Conservation (phyloP, 164 flowering plant species). For the Berberis vulgaris region DNA sequence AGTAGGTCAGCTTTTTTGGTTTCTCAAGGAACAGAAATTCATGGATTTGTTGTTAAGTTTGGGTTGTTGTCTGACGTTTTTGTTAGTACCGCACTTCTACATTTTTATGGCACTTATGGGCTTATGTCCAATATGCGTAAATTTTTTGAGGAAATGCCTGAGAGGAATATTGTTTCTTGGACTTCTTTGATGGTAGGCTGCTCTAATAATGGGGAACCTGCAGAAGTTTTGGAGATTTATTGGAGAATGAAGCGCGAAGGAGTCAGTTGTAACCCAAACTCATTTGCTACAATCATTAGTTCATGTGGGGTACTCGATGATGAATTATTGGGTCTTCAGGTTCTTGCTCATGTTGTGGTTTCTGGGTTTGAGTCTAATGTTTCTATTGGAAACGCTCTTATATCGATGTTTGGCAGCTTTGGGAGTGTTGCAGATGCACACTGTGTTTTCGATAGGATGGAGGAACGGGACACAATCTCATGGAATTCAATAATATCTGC, state of each 20-base stretch:
- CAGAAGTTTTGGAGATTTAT: constrained; percentile 37
- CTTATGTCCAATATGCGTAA: constrained; percentile 19
- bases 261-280: constrained; percentile 42
- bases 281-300: constrained; percentile 47
- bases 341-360: constrained; percentile 54
- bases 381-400: constrained; percentile 62
- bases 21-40: constrained; percentile 50
- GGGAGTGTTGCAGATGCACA: constrained; percentile 34
- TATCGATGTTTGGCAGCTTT: constrained; percentile 60
- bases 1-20: constrained; percentile 33
- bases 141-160: constrained; percentile 32
- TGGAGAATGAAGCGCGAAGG: constrained; percentile 44
- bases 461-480: constrained; percentile 61
- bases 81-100: constrained; percentile 63
- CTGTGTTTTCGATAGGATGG: constrained; percentile 45
- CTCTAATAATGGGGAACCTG: constrained; percentile 28
- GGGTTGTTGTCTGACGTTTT: constrained; percentile 59
- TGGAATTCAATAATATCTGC: constrained; percentile 81
- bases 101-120: constrained; percentile 62
- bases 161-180: constrained; percentile 69
- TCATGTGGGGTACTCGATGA: constrained; percentile 50
- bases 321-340: constrained; percentile 47
- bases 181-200: constrained; percentile 74
- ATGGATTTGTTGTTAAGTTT: constrained; percentile 38
- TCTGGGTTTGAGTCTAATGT: constrained; percentile 39